Evolutionary conservation across 2,329 filamentous ascomycete species (phyloP).

Genomic region (Sordariomycetes sp.): DNA sequence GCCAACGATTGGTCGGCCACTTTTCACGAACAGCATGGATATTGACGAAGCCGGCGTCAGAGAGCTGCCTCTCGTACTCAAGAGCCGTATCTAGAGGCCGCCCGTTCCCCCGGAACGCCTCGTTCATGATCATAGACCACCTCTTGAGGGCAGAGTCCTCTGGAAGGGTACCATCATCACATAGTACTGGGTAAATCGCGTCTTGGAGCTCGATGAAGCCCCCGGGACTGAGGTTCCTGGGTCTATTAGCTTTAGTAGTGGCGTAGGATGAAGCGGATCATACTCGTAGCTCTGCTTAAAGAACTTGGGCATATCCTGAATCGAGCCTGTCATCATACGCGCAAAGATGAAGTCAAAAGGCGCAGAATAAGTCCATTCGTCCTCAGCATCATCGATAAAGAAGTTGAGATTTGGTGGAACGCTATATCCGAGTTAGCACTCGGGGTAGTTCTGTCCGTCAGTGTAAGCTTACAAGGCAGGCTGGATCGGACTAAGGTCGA

Average conservation of each 20-base stretch:
- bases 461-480: slow-evolving; percentile 17
- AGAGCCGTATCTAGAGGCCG: slow-evolving; percentile 15
- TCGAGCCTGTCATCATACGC: slow-evolving; percentile 16
- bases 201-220: slow-evolving; percentile 21
- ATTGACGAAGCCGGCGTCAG: slow-evolving; percentile 37
- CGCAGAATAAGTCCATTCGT: slow-evolving; percentile 24
- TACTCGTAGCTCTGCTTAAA: slow-evolving; percentile 20
- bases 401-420: slow-evolving; percentile 36
- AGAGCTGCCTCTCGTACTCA: slow-evolving; percentile 22
- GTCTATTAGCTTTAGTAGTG: neutral
- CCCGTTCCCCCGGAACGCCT: slow-evolving; percentile 15
- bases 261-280: neutral
- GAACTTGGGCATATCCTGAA: slow-evolving; percentile 17
- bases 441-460: neutral
- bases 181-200: slow-evolving; percentile 12
- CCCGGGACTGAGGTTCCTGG: slow-evolving; percentile 15
- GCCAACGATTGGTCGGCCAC: slow-evolving; percentile 38
- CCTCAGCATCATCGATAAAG: slow-evolving; percentile 27
- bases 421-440: slow-evolving; percentile 10
- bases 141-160: slow-evolving; percentile 13
- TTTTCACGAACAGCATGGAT: slow-evolving; percentile 32
- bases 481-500: slow-evolving; percentile 28
- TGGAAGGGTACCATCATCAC: slow-evolving; percentile 18
- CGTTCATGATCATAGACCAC: slow-evolving; percentile 15
- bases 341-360: slow-evolving; percentile 27